Percentiles rank a stretch among this genome's conserved stretches.
Conservation (phyloP, 2,329 filamentous ascomycete species). For the Malbranchea zuffiana region DNA sequence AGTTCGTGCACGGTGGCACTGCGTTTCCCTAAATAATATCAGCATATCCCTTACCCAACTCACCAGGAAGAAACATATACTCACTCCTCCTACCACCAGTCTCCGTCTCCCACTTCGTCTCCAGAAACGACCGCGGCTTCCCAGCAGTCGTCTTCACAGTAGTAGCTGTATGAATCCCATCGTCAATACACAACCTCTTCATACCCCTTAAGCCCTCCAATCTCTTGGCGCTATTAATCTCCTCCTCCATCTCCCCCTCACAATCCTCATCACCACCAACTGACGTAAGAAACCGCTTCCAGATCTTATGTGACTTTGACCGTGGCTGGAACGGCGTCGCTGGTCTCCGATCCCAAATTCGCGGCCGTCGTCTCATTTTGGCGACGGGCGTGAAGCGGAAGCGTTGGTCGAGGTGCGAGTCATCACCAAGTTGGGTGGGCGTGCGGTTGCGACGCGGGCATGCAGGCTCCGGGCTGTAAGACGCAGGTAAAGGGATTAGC, state of each 20-base stretch:
- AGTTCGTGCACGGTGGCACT: neutral
- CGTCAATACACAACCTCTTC: slow-evolving; percentile 26
- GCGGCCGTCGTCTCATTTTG: slow-evolving; percentile 24
- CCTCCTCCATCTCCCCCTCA: slow-evolving; percentile 19
- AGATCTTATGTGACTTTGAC: slow-evolving; percentile 35
- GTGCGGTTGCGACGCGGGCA: too few species aligned
- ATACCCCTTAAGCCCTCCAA: slow-evolving; percentile 24
- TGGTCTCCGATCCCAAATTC: slow-evolving; percentile 37
- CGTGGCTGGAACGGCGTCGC: slow-evolving; percentile 31
- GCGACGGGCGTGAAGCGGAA: slow-evolving; percentile 36
- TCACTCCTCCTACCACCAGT: slow-evolving; percentile 10
- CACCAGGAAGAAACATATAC: neutral
- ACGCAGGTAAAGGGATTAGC: too few species aligned
- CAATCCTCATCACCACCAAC: slow-evolving; percentile 16
- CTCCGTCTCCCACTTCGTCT: slow-evolving; percentile 32
- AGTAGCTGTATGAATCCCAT: slow-evolving; percentile 7
- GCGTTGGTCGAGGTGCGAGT: slow-evolving; percentile 12
- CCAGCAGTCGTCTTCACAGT: slow-evolving; percentile 15
- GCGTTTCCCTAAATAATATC: neutral
- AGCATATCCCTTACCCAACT: neutral
- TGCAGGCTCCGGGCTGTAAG: too few species aligned
- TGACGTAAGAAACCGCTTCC: slow-evolving; percentile 35
- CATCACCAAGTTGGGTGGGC: neutral
- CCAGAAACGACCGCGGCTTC: slow-evolving; percentile 30
- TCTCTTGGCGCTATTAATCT: slow-evolving; percentile 26